phyloP scores from a whole-genome alignment of 2,329 filamentous ascomycete species.

The Paracoccidioides brasiliensis region DNA sequence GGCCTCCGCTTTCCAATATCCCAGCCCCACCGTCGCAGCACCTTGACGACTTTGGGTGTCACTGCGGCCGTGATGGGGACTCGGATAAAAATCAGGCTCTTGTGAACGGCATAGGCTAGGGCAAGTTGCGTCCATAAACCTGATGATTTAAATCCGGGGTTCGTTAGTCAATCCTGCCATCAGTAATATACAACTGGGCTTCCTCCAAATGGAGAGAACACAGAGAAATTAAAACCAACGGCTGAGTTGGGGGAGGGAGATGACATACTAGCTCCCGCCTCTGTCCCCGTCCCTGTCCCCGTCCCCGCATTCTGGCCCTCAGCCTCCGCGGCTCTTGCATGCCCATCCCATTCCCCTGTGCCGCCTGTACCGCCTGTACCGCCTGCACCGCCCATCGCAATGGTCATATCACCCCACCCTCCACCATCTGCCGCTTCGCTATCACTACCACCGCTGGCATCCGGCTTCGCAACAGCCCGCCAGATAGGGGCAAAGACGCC shows the following conservation, averaged over 20 bases:
- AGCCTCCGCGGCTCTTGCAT: slow-evolving; percentile 47
- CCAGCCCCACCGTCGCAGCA: slow-evolving; percentile 79
- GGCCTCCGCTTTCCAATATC: slow-evolving; percentile 69
- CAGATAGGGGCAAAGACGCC: slow-evolving; percentile 22
- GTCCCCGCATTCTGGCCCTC: slow-evolving; percentile 48
- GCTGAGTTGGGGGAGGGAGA: neutral
- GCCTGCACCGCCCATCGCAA: neutral
- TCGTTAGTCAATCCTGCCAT: neutral
- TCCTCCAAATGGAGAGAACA: no score
- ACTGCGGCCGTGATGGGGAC: slow-evolving; percentile 84
- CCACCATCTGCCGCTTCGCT: slow-evolving; percentile 7
- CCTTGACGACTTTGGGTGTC: slow-evolving; percentile 87
- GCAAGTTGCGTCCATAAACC: slow-evolving; percentile 74
- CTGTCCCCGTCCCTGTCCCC: slow-evolving; percentile 19
- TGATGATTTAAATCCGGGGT: slow-evolving; percentile 17
- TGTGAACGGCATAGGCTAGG: slow-evolving; percentile 92
- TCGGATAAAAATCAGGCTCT: slow-evolving; percentile 92
- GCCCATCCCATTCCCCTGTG: slow-evolving; percentile 11
- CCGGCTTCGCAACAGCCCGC: slow-evolving; percentile 32
- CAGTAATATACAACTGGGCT: no score
- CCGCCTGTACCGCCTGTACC: slow-evolving; percentile 1
- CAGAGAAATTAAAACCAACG: no score
- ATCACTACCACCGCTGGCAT: slow-evolving; percentile 12
- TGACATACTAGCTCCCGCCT: slow-evolving; percentile 60
- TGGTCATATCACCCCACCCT: neutral